Evolutionary conservation across 164 flowering plant genomes (phyloP), one percentile per base, ranked within the genome.

Genomic region (Stephania japonica): DNA sequence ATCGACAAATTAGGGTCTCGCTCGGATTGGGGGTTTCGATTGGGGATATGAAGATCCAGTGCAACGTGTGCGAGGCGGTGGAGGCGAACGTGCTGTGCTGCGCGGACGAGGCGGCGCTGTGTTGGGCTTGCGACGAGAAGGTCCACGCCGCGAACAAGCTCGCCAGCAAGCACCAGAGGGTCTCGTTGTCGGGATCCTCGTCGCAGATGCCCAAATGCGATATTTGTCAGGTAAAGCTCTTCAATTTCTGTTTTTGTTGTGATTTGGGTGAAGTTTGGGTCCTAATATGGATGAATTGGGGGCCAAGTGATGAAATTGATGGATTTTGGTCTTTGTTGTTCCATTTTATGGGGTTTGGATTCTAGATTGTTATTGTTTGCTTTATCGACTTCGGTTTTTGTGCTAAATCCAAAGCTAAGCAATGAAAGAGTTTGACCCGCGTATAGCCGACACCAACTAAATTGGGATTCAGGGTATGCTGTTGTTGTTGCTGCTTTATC

Each of bases 41-140:
- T 49, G 23, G n/a, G 2, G 32, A 32, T 70, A 80, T 94, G 99
- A 94, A 91, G 98, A 92, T 94, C 56, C 94, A 87, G 89, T 94
- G 98, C 73, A 91, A 87, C 84, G 91, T 87, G 43, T 94, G 99
- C 80, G 96, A 88, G 86, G 78, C 76, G 68, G 93, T 91, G 65
- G 99, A 94, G 81, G 98, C 98, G 67, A 81, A 50, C 42, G 97
- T 94, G 14, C 75, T 94, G 56, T 94, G 98, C 77, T 91, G 97
- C 68, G 98, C 98, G 14, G 99, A 94, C 72, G 98, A 94, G 83
- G 99, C 99, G 65, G 98, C 97, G 68, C 81, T 94, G 56, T 92
- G 99, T 67, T 83, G 85, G 85, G 81, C 75, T 0, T 94, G 99
- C 65, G 99, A 94, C 65, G 84, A 87, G 81, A 88, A 88, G 78